Evolutionary conservation across 2,329 filamentous ascomycete species (phyloP).

Genomic region (Cladophialophora yegresii): DNA sequence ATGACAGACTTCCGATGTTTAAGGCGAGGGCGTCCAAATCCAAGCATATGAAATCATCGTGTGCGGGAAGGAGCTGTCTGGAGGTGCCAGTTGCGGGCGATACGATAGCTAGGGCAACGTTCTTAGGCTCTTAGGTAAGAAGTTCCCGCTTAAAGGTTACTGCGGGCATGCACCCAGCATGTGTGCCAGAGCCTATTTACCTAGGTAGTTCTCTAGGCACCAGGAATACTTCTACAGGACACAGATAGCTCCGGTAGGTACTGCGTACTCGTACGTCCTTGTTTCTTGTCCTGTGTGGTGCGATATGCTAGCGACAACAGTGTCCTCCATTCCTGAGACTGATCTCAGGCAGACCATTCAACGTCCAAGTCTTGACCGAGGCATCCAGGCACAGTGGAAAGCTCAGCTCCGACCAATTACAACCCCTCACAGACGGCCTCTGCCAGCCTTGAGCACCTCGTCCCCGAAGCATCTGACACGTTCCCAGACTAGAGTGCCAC

Average conservation of each 20-base stretch:
- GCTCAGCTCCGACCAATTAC: slow-evolving; percentile 6
- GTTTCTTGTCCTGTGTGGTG: neutral
- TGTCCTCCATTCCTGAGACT: neutral
- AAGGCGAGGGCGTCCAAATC: slow-evolving; percentile 32
- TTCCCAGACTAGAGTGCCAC: slow-evolving; percentile 1
- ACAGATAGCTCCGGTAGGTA: no score
- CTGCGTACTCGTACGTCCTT: neutral
- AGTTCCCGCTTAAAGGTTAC: slow-evolving; percentile 3
- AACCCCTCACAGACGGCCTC: neutral
- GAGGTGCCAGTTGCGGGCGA: slow-evolving; percentile 10
- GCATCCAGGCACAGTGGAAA: slow-evolving; percentile 3
- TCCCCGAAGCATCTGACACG: neutral
- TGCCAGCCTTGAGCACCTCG: neutral
- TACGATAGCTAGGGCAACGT: slow-evolving; percentile 1
- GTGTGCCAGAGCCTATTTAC: neutral
- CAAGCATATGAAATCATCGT: slow-evolving; percentile 34
- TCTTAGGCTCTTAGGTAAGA: neutral
- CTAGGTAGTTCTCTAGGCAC: neutral
- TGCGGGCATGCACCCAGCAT: no score
- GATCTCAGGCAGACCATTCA: neutral
- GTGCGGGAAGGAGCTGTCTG: slow-evolving; percentile 8
- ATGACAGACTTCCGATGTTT: slow-evolving; percentile 47
- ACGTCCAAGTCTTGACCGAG: slow-evolving; percentile 4
- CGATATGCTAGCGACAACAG: neutral
- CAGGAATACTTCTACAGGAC: neutral